Conservation (phyloP, 768 basidiomycete species). For the Lactifluus rugatus region DNA sequence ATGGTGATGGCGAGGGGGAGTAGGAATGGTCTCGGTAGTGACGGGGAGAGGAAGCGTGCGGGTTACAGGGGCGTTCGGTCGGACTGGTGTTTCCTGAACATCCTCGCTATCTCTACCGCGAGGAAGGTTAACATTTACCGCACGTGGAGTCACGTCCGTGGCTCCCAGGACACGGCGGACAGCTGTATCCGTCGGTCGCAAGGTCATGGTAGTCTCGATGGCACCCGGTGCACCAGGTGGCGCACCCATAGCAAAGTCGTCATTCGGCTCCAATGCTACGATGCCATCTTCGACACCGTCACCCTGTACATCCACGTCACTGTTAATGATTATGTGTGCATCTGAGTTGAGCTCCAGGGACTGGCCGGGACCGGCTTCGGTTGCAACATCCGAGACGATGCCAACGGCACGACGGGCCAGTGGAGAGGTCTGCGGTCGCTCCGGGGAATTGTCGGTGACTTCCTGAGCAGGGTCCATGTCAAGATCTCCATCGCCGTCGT, state of each 20-base stretch:
- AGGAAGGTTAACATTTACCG: slow-evolving; percentile 49
- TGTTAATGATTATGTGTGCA: slow-evolving; percentile 44
- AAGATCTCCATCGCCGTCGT: slow-evolving; percentile 58
- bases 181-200: slow-evolving; percentile 17
- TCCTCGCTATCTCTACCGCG: slow-evolving; percentile 20
- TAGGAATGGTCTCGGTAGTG: slow-evolving; percentile 10
- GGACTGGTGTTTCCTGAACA: slow-evolving; percentile 15
- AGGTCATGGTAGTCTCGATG: slow-evolving; percentile 31
- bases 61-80: slow-evolving; percentile 16
- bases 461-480: slow-evolving; percentile 31
- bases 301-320: slow-evolving; percentile 34
- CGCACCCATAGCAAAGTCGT: slow-evolving; percentile 84
- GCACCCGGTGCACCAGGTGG: slow-evolving; percentile 89
- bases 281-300: slow-evolving; percentile 67
- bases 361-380: slow-evolving; percentile 24
- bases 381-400: slow-evolving; percentile 34
- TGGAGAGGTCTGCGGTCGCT: slow-evolving; percentile 23
- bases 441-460: slow-evolving; percentile 21
- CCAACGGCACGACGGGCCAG: slow-evolving; percentile 37
- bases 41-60: slow-evolving; percentile 17
- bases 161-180: slow-evolving; percentile 24
- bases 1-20: slow-evolving; percentile 25
- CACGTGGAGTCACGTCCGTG: slow-evolving; percentile 49
- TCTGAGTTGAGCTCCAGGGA: slow-evolving; percentile 36
- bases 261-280: slow-evolving; percentile 69